Evolutionary conservation across 2,329 filamentous ascomycete genomes (phyloP), one percentile per base, ranked within the genome.

Genomic region (Nothophoma quercina): DNA sequence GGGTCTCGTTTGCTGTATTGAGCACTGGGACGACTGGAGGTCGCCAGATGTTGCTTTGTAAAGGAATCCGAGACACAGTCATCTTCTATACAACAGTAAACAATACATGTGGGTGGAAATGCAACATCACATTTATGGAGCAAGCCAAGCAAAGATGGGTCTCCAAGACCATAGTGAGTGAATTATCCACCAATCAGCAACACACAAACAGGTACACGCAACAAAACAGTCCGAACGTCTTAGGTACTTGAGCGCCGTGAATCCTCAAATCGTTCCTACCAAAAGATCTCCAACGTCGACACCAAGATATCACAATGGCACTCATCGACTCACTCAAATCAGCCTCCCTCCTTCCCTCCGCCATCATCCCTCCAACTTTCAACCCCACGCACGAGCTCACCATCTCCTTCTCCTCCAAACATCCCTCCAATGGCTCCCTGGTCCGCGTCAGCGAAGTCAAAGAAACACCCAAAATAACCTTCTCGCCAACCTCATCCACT

Each of bases 361-460:
- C 51, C 16, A 38, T 83, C 34, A 77, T 83, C 32, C 75, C 78
- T 0, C 56, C 66, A 8, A 60, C 56, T 21, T 83, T 83, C 64
- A 68, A 65, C 35, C 79, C 80, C 1, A 71, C 68, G 3, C 74
- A 76, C 5, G 57, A 74, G 26, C 72, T 83, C 5, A 55, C 56
- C 7, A 63, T 83, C 12, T 60, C 69, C 2, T 72, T 66, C 51
- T 53, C 59, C 28, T 47, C 59, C 5, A 64, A 65, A n/a, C 43
- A 55, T 0, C 62, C 68, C 2, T 33, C 54, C 16, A 42, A 8
- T 74, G 70, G 70, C 26, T 62, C 55, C 8, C 51, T 73, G 23
- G 60, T 64, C 7, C 63, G 75, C 18, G 79, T 79, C 1, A 73
- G 60, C 19, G 56, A 72, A 35, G 62, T 67, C 36, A 62, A 61